Base-by-base conservation (phyloP, 805 yeast genomes). In the Clavispora carvajalis region DNA sequence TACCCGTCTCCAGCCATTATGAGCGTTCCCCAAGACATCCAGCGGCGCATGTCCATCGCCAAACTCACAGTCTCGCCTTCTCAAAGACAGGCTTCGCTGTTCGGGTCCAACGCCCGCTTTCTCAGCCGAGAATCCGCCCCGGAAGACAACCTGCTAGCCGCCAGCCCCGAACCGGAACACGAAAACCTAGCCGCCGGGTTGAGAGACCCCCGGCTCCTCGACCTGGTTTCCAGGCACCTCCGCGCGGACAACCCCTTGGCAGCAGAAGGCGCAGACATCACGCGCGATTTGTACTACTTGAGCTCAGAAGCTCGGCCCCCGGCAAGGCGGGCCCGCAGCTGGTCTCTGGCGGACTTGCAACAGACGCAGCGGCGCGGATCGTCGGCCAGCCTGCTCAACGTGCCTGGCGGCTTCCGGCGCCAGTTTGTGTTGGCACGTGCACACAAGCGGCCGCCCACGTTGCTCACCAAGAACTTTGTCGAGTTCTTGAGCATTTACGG, bases 371-470 rank as follows among this genome's bases (percentile, higher is more conserved):
- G 89, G 51, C 64, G 85, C 36, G 79, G 77, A 11, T 79, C 88
- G 0, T 64, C 71, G 10, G 91, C 90, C 0, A 76, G 85, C 40
- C 79, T 79, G 1, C 58, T 85, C 33, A 79, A 83, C 47, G 81
- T 85, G 9, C 95, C 95, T 0, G 93, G 93, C 38, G 95, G 93
- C 0, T 85, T 85, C 59, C 71, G 95, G 59, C 68, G 95, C 51
- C 86, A 82, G 43, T 85, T 73, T 50, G 62, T 85, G 22, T 59
- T 74, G 44, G 22, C 44, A 5, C 48, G 42, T 37, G 24, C 47
- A n/a, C 13, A 22, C 18, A 44, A 44, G 15, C n/a, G 21, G 23
- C 33, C 34, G 33, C 79, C 68, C 11, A 68, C 79, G 8, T 71
- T 80, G 41, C 58, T 84, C 29, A 80, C 95, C 1, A 73, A 78